Evolutionary conservation across 23 red algal genomes (phyloP).

Genomic region (Gracilaria gracilis): DNA sequence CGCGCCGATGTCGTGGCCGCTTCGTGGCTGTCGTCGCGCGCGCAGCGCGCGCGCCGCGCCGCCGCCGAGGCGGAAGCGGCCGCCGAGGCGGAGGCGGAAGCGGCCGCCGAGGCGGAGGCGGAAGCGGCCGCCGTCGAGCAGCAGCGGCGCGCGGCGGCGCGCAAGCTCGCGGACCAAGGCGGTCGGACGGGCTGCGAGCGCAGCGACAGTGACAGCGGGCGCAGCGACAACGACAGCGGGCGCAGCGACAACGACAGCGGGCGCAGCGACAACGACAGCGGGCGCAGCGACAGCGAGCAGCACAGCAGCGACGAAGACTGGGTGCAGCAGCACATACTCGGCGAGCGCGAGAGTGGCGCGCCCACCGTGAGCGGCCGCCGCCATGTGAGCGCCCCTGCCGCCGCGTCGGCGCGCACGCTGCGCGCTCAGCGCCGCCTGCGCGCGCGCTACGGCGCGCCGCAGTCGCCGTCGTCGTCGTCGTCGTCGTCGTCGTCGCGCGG

Average conservation of each 20-base stretch:
- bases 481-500: too few species aligned
- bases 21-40: constrained; percentile 23
- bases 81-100: too few species aligned
- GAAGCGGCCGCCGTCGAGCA: too few species aligned
- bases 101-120: too few species aligned
- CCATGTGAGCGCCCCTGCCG: background rate
- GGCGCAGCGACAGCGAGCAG: background rate
- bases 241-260: background rate
- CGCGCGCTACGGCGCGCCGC: background rate
- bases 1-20: constrained; percentile 13
- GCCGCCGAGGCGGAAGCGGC: too few species aligned
- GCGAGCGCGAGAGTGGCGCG: background rate
- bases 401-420: background rate
- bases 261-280: background rate
- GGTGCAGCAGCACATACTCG: background rate
- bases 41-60: too few species aligned
- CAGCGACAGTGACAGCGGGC: too few species aligned
- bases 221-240: background rate
- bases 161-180: too few species aligned
- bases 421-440: background rate
- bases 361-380: background rate
- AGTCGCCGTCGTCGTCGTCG: too few species aligned
- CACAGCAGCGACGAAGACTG: constrained; percentile 19
- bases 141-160: too few species aligned
- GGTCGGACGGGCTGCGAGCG: too few species aligned